Conservation (phyloP, 1,284 basidiomycete species). For the Coniferiporia weirii region DNA sequence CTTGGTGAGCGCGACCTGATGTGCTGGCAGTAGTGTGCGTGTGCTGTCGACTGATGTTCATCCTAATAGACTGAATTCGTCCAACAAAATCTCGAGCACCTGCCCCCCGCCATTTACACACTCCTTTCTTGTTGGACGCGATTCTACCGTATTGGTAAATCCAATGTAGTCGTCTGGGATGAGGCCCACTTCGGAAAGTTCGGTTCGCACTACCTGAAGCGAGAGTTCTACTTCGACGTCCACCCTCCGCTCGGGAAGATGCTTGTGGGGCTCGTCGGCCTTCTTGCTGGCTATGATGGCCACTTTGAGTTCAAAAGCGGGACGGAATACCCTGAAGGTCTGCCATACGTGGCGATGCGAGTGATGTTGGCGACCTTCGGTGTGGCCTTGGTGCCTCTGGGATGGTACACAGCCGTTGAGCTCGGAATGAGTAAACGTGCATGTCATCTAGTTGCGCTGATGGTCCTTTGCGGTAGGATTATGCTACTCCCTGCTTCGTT, state of each 20-base stretch:
- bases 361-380: conserved; percentile 93
- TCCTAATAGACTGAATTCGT: conserved; percentile 64
- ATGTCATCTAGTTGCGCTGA: conserved; percentile 88
- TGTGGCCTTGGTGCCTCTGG: conserved; percentile 91
- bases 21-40: conserved; percentile 8
- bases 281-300: conserved; percentile 90
- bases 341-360: conserved; percentile 93
- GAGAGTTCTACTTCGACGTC: conserved; percentile 96
- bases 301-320: conserved; percentile 95
- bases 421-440: conserved; percentile 88
- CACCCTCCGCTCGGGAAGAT: conserved; percentile 98
- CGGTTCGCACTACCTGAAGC: conserved; percentile 93
- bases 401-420: conserved; percentile 96
- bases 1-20: conserved; percentile 45
- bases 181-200: conserved; percentile 99
- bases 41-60: conserved; percentile 4
- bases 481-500: background rate
- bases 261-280: conserved; percentile 91
- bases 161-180: conserved; percentile 92
- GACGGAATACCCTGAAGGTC: conserved; percentile 73
- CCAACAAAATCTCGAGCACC: conserved; percentile 76
- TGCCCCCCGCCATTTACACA: conserved; percentile 85
- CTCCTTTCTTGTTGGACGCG: conserved; percentile 92
- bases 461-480: conserved; percentile 83
- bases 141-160: conserved; percentile 89